Evolutionary conservation across 2,329 filamentous ascomycete species (phyloP), one percentile per base, ranked within the genome.

Genomic region (Zasmidium angulare): DNA sequence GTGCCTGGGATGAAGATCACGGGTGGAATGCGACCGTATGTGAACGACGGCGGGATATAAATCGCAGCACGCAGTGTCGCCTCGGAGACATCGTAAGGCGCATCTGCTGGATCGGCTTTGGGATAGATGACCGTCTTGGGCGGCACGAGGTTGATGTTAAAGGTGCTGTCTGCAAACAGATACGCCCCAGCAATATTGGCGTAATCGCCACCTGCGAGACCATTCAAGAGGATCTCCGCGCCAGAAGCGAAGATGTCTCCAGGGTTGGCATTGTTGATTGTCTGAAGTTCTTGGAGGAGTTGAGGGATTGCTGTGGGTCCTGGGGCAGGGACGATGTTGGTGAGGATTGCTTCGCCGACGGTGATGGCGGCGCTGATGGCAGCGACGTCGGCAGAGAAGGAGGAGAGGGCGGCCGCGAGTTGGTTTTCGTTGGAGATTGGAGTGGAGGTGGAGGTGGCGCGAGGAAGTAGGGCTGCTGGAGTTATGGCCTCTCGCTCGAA

Each of bases 1-100:
- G 82, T 84, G 1, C 82, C 82, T 2, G 81, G 81, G 2, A 85
- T 73, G 24, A 85, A 75, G 4, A 85, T 72, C 11, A 84, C 75
- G 0, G 81, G 81, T 11, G 56, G 65, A 17, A 59, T 57, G 20
- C 77, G 77, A 11, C 80, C 79, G 59, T 75, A 77, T 3, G 75
- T 77, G 70, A 84, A 85, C 14, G 67, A 69, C 0, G 74, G 53
- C 2, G 83, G 81, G 50, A 84, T 82, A 64, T 78, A 78, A 53
- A 86, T 82, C 2, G 79, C 81, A 17, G 76, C 67, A 19, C 81
- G 78, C n/a, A 85, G 75, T 17, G 71, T 65, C 0, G 66, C 59
- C 66, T 85, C 82, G 0, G 73, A 66, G 9, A 83, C 55, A 0
- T 75, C 76, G 68, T 83, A 85, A 0, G 77, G 75, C 0, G 81